These are phyloP conservation scores for Acacia concinna DNA, from an alignment of 331 rosid species.

Conservation along the genomic window DNA sequence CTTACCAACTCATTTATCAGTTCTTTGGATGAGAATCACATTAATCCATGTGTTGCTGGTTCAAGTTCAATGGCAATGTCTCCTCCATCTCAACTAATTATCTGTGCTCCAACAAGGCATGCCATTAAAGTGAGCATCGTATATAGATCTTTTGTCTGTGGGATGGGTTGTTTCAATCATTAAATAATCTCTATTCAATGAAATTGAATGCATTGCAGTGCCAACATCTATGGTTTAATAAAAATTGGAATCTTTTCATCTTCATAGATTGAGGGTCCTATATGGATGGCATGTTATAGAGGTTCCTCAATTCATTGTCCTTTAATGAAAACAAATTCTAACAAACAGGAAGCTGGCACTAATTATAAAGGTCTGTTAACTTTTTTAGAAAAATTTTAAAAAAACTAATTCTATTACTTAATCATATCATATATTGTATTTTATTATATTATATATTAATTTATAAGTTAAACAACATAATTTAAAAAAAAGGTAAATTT, in stretches of 20 bases:
- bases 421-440: no score
- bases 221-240: neutral
- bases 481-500: no score
- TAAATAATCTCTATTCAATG: neutral
- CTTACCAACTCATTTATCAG: slow-evolving; percentile 23
- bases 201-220: neutral
- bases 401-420: no score
- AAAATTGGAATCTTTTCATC: neutral
- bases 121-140: neutral
- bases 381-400: no score
- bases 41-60: neutral
- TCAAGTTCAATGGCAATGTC: neutral
- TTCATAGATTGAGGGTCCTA: neutral
- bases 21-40: neutral
- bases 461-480: no score
- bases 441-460: no score
- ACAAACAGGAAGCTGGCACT: neutral
- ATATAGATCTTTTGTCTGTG: slow-evolving; percentile 5
- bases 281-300: neutral
- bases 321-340: no score
- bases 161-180: neutral
- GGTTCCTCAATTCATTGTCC: neutral
- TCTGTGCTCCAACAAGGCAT: neutral
- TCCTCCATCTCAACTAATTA: neutral
- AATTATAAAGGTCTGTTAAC: no score